Evolutionary conservation across 352 stramenopile species (phyloP).

Genomic region (Pythium phragmitis): DNA sequence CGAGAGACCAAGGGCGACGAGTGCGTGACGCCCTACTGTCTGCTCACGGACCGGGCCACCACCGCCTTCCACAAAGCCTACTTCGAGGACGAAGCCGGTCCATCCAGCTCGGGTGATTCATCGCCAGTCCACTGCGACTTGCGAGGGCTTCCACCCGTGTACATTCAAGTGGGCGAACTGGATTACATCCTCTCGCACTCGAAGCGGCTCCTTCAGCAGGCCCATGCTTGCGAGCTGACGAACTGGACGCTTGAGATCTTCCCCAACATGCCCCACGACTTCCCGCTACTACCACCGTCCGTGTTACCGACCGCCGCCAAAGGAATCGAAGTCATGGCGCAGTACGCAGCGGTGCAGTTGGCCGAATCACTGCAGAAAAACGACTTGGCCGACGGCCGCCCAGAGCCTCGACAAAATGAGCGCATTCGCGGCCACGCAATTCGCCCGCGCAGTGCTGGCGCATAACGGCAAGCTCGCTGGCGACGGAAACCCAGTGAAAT

Average conservation of each 20-base stretch:
- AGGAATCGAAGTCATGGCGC: not conserved
- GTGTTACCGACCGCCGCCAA: slow-evolving; percentile 7
- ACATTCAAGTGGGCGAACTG: slow-evolving; percentile 16
- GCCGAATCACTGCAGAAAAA: not conserved
- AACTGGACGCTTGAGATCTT: slow-evolving; percentile 23
- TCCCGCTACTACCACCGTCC: slow-evolving; percentile 6
- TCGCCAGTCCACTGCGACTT: slow-evolving; percentile 18
- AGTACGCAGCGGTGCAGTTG: not conserved
- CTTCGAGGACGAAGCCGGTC: slow-evolving; percentile 33
- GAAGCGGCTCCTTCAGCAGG: slow-evolving; percentile 1
- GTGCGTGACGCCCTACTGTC: slow-evolving; percentile 6
- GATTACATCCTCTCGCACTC: slow-evolving; percentile 22
- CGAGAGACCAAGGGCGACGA: slow-evolving; percentile 20
- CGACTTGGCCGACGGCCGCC: slow-evolving; percentile 10
- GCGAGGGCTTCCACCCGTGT: slow-evolving; percentile 11
- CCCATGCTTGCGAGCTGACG: not conserved
- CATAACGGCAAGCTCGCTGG: too few species aligned
- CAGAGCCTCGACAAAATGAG: slow-evolving; percentile 23
- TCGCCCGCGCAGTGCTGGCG: too few species aligned
- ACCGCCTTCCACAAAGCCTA: slow-evolving; percentile 28
- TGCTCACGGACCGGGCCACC: slow-evolving; percentile 1
- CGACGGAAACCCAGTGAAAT: too few species aligned
- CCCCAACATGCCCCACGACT: slow-evolving; percentile 22
- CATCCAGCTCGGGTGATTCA: slow-evolving; percentile 20
- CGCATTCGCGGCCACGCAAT: slow-evolving; percentile 9